Evolutionary conservation across 176 grass and related monocot genomes (phyloP).

Genomic region (Oryza glumipatula): DNA sequence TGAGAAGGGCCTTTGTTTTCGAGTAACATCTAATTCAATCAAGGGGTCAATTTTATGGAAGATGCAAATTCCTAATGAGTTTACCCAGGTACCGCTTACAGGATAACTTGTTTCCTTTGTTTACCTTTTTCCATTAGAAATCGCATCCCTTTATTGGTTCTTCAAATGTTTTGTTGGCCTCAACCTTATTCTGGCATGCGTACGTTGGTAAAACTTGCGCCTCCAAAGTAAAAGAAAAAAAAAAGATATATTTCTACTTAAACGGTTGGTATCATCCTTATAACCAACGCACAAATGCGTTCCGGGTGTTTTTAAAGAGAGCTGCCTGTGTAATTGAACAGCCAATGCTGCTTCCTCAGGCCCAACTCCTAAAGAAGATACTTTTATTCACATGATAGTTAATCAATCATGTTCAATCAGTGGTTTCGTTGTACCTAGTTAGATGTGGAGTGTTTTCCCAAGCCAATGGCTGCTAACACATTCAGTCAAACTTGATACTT

Average conservation of each 20-base stretch:
- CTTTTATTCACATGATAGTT: background rate
- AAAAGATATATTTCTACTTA: background rate
- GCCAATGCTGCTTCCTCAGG: background rate
- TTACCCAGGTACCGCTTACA: conserved; percentile 43
- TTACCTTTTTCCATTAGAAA: background rate
- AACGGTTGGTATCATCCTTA: too few relatives aligned
- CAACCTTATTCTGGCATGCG: background rate
- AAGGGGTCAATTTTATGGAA: conserved; percentile 77
- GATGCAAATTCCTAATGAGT: conserved; percentile 61
- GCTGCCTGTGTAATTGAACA: conserved; percentile 2
- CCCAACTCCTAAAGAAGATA: background rate
- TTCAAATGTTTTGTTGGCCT: background rate
- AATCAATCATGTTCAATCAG: background rate
- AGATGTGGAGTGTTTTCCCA: background rate
- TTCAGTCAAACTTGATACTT: background rate
- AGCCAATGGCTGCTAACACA: background rate
- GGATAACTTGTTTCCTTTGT: conserved; percentile 1
- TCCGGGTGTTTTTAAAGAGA: background rate
- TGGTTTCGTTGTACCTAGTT: background rate
- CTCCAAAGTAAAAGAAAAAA: background rate
- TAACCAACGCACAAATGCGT: background rate
- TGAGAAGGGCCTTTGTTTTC: conserved; percentile 54
- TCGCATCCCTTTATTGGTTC: background rate
- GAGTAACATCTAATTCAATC: conserved; percentile 54
- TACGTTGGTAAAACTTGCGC: conserved; percentile 4